phyloP scores from a whole-genome alignment of 257 asterid species.

The Lantana camara region DNA sequence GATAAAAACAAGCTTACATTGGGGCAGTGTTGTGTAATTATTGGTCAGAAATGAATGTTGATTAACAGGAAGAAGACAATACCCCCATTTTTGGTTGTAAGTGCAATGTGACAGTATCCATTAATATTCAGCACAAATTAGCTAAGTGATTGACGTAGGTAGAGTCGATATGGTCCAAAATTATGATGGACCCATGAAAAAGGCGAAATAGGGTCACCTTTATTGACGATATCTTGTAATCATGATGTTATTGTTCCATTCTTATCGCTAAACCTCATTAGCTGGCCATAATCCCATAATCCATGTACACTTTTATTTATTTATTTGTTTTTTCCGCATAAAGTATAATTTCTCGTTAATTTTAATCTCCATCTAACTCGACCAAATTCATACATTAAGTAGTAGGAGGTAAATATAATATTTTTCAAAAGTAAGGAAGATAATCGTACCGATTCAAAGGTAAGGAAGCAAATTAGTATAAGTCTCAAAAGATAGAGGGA shows the following conservation, averaged over 20 bases:
- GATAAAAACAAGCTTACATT: not conserved
- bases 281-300: constrained; percentile 24
- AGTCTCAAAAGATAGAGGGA: too few relatives aligned
- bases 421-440: too few relatives aligned
- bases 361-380: too few relatives aligned
- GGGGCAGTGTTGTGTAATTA: not conserved
- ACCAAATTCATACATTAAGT: too few relatives aligned
- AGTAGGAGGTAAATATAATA: too few relatives aligned
- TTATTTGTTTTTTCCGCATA: not conserved
- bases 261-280: constrained; percentile 28
- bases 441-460: too few relatives aligned
- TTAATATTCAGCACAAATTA: constrained; percentile 24
- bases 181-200: constrained; percentile 35
- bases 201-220: constrained; percentile 17
- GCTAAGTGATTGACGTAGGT: constrained; percentile 33
- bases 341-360: too few relatives aligned
- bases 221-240: constrained; percentile 37
- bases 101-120: constrained; percentile 38
- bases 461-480: too few relatives aligned
- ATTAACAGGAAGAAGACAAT: constrained; percentile 21
- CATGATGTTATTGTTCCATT: constrained; percentile 41
- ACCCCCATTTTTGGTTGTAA: constrained; percentile 5
- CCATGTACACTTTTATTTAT: not conserved
- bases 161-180: constrained; percentile 32
- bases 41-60: not conserved